A percentile compares a stretch with the other conserved stretches of the same genome.
These are phyloP conservation scores for Oropetium thomaeum DNA, from an alignment of 176 grass and related monocot genomes.

Conservation along the genomic window DNA sequence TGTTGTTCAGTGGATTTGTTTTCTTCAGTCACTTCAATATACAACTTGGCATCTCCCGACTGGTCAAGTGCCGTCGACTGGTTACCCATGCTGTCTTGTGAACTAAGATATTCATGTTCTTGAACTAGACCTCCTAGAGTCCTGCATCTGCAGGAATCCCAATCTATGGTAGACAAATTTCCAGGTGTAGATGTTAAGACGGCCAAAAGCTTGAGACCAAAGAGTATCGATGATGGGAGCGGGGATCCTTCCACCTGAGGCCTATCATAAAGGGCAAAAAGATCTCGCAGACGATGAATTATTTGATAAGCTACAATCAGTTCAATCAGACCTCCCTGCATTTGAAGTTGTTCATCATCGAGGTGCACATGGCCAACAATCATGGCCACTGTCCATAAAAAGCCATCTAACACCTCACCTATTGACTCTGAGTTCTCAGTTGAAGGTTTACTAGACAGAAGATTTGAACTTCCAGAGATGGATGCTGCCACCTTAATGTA, in stretches of 20 bases:
- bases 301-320: constrained; percentile 97
- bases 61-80: constrained; percentile 37
- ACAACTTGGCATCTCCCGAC: constrained; percentile 42
- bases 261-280: constrained; percentile 96
- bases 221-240: constrained; percentile 91
- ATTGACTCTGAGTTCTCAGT: constrained; percentile 73
- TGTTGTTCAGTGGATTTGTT: constrained; percentile 33
- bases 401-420: constrained; percentile 90
- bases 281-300: constrained; percentile 89
- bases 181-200: constrained; percentile 88
- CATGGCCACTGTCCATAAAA: constrained; percentile 82
- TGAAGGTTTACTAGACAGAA: constrained; percentile 60
- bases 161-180: constrained; percentile 80
- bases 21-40: constrained; percentile 38
- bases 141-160: constrained; percentile 82
- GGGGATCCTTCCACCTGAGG: constrained; percentile 98
- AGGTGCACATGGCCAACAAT: constrained; percentile 78
- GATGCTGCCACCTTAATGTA: constrained; percentile 98
- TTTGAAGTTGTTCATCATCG: constrained; percentile 73
- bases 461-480: constrained; percentile 56
- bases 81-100: constrained; percentile 38
- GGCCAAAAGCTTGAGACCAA: constrained; percentile 80
- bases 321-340: constrained; percentile 91
- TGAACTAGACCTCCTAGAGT: constrained; percentile 44
- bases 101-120: constrained; percentile 63